These are phyloP conservation scores for Sordariomycetes sp. DNA, from an alignment of 2,329 filamentous ascomycete genomes.

Conservation along the genomic window DNA sequence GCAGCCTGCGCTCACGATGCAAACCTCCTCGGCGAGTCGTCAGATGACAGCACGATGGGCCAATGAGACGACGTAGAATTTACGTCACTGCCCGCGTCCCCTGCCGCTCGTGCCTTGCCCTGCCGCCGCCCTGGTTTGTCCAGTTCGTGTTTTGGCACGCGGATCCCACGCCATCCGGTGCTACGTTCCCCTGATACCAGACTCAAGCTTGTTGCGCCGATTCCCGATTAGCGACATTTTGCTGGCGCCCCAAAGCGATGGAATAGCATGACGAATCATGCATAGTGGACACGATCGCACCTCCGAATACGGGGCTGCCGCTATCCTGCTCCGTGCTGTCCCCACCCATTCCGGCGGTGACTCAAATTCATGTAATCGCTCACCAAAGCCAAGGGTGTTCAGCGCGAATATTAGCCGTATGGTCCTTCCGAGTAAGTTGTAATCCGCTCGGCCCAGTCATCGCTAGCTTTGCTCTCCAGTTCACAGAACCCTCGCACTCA, in stretches of 20 bases:
- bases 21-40: background rate
- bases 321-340: background rate
- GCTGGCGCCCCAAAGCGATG: no score
- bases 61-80: background rate
- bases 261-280: no score
- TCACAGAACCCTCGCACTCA: no score
- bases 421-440: no score
- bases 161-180: background rate
- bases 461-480: background rate
- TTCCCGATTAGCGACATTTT: no score
- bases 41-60: background rate
- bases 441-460: background rate
- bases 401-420: background rate
- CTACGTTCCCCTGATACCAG: background rate
- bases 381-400: background rate
- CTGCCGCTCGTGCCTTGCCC: background rate
- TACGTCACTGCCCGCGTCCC: background rate
- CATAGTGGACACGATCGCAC: background rate
- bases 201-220: background rate
- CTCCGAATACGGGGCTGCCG: background rate
- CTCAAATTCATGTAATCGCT: background rate
- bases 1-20: background rate
- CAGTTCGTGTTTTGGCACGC: background rate
- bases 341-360: background rate
- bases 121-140: background rate